A percentile compares a stretch with the other conserved stretches of the same genome.
Evolutionary conservation across 768 basidiomycete genomes (phyloP).

Genomic region (Serendipita vermifera): DNA sequence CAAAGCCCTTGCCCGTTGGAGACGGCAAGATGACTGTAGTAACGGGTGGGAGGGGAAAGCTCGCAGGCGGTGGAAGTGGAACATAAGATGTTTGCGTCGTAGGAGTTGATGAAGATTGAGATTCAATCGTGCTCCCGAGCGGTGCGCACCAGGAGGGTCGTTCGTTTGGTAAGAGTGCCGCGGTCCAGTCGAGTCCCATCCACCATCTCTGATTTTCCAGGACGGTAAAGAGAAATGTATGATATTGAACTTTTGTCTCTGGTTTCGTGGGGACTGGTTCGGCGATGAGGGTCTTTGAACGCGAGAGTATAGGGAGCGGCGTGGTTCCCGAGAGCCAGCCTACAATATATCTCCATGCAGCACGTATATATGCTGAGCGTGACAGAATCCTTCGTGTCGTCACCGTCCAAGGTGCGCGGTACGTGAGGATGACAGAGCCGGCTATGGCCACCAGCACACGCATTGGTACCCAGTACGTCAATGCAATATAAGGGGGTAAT

Average conservation of each 20-base stretch:
- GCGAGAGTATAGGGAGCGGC: conserved; percentile 11
- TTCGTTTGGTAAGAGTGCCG: conserved; percentile 77
- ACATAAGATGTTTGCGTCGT: conserved; percentile 27
- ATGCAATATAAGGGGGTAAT: conserved; percentile 52
- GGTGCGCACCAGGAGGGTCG: conserved; percentile 75
- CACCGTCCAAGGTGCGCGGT: conserved; percentile 55
- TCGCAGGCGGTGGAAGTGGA: conserved; percentile 56
- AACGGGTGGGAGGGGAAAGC: conserved; percentile 52
- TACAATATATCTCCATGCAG: conserved; percentile 9
- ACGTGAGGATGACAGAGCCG: conserved; percentile 47
- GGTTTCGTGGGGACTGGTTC: neutral
- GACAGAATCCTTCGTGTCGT: conserved; percentile 43
- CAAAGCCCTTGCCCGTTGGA: conserved; percentile 23
- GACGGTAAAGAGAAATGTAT: conserved; percentile 65
- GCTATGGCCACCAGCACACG: conserved; percentile 45
- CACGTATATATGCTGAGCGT: conserved; percentile 40
- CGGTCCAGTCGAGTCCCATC: conserved; percentile 95
- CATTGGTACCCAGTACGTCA: conserved; percentile 50
- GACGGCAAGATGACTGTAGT: conserved; percentile 43
- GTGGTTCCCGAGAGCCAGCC: conserved; percentile 1
- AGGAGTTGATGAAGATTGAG: neutral
- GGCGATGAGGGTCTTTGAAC: neutral
- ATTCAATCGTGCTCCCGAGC: neutral
- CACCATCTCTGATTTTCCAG: conserved; percentile 97
- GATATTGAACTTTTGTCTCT: neutral